A percentile compares a stretch with the other conserved stretches of the same genome.
phyloP scores from a whole-genome alignment of 768 basidiomycete genomes.

The Termitomyces eurrhizus region DNA sequence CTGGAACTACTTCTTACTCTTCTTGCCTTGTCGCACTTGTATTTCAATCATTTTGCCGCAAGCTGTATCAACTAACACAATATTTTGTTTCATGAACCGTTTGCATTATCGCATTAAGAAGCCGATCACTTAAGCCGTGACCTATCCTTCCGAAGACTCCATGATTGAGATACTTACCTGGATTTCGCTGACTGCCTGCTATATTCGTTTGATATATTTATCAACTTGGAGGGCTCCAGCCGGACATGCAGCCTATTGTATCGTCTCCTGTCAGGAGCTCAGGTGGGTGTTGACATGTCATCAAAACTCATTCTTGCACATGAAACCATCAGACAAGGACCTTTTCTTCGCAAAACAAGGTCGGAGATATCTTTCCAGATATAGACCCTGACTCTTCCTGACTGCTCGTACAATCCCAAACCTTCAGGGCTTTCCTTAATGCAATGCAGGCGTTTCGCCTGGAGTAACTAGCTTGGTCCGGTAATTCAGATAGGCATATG shows the following conservation, averaged over 20 bases:
- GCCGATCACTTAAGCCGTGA: neutral
- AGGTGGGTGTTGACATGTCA: conserved; percentile 3
- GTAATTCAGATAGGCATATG: neutral
- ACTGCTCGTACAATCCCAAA: neutral
- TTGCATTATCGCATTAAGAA: neutral
- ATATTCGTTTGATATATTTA: conserved; percentile 1
- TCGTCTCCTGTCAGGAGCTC: conserved; percentile 2
- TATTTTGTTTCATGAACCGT: conserved; percentile 13
- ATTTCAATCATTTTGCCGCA: conserved; percentile 21
- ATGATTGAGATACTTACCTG: conserved; percentile 10
- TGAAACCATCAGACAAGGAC: neutral
- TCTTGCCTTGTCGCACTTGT: conserved; percentile 12
- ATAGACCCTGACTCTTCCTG: neutral
- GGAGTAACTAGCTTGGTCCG: neutral
- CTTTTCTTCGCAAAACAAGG: neutral
- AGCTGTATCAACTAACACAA: conserved; percentile 25
- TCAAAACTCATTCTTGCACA: conserved; percentile 1
- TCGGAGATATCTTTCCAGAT: neutral
- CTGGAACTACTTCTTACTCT: conserved; percentile 4
- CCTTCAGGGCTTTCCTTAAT: neutral
- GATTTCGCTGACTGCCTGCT: neutral
- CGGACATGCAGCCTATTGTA: neutral
- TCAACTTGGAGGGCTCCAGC: neutral
- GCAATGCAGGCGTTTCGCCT: neutral
- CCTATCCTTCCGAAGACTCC: conserved; percentile 21